Base-by-base conservation (phyloP, 441 rosid species). In the Viola pubescens region DNA sequence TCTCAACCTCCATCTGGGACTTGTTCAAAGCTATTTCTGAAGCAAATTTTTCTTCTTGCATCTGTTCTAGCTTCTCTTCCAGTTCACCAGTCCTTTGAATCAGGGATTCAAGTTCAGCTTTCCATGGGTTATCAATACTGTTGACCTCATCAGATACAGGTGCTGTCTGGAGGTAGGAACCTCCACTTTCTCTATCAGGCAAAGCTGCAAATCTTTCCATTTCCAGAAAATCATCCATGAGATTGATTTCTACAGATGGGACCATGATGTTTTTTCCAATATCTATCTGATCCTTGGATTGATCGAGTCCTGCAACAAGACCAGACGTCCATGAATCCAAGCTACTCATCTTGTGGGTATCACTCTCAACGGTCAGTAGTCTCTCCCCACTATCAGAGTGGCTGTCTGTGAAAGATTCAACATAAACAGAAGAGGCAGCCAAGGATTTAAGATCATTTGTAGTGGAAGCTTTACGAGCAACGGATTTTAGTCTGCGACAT, bases 221-320 rank as follows among this genome's bases (percentile, higher is more conserved):
- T 79, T 92, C 98, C 37, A 92, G 88, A 72, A 92, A 92, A 73
- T 89, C 97, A 77, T 89, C 96, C 97, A 89, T 84, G 60, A 94
- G 81, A 75, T 80, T 75, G 42, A 84, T 75, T 56, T 82, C 81
- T 45, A 68, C 62, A 16, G 84, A 75, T 69, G 89, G 66, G 66
- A 70, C 67, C 76, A 74, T 72, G 0, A 73, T 49, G 37, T 76
- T 81, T 63, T 76, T 80, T 53, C 73, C 79, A 38, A 39, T 41
- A 7, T 55, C 51, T 66, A 58, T 82, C 48, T 60, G 69, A 43
- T 75, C 77, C 72, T 71, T 75, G 49, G 61, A 66, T 63, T 74
- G 72, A 63, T 66, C 52, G 6, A 63, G 75, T 59, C 73, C 81
- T 13, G 56, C 49, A 40, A 67, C 48, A 13, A 59, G 38, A 59